Base-by-base conservation (phyloP, 768 basidiomycete genomes). In the Pluteus cervinus region DNA sequence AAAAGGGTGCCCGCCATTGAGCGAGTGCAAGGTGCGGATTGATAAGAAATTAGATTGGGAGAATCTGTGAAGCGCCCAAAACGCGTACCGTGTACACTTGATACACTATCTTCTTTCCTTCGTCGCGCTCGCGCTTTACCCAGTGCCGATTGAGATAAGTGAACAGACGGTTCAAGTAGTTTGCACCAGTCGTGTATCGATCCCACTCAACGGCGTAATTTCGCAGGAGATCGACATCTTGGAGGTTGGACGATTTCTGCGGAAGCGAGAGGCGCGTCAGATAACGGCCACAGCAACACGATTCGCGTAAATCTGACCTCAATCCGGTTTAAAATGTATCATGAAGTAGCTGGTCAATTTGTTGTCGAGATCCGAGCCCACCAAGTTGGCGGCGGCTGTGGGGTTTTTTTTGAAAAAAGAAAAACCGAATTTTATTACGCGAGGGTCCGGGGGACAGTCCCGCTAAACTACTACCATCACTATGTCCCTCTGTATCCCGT, bases 61-160 rank as follows among this genome's bases (percentile, higher is more conserved):
- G 24, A n/a, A 28, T 23, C 32, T 36, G 21, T 24, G 10, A 37
- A 23, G 40, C 14, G 25, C 20, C 55, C 84, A n/a, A n/a, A n/a
- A n/a, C 23, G n/a, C 83, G 52, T 51, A 96, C 93, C 17, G 94
- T 99, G 60, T 98, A 98, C 14, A 99, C 91, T 2, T 80, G 82
- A 60, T 94, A 99, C 16, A 98, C 86, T 24, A 83, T 83, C 63
- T 93, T 96, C 57, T 94, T 79, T 10, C 96, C 96, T 56, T 99
- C 96, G 51, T 98, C 94, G 56, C 94, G 81, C 59, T 99, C 96
- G 39, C 96, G 79, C 65, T 96, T 98, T 33, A 99, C 96, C 96
- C 96, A 99, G 59, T 98, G 93, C 21, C 96, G 86, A 60, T 98
- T 98, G 41, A 99, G 76, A 63, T 98, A 98, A 7, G 89, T 89